Base-by-base conservation (phyloP, 2,329 filamentous ascomycete genomes). In the Fusarium bulbicola region DNA sequence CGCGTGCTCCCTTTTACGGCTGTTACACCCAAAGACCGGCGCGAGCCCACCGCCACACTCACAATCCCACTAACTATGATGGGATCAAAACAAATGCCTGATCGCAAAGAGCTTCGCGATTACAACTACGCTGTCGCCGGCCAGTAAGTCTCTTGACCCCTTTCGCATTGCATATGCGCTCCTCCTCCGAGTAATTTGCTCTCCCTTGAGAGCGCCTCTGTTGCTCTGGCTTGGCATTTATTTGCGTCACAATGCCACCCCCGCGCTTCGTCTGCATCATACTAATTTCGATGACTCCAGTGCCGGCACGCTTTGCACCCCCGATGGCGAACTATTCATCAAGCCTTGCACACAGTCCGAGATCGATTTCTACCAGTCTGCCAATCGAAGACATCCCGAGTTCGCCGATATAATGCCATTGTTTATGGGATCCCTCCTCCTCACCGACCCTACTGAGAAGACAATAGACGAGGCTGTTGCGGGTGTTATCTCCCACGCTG, bases 281-380 rank as follows among this genome's bases (percentile, higher is more conserved):
- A 28, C 76, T 78, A 63, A 76, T 68, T 36, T 62, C 21, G 49
- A 69, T 20, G 68, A 53, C 79, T 70, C 50, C 79, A 98, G 95
- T 84, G 95, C 97, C 75, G 96, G 96, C 73, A 95, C 97, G 52
- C 89, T 97, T 77, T 95, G 92, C 80, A 94, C 97, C 79, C 86
- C 89, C 62, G 91, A 93, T 59, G 96, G 96, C 80, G 90, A 92
- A 72, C 86, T 98, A 39, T 93, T 99, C 80, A 94, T 98, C 80
- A 99, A 99, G 83, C 96, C 96, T 24, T 98, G 95, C 82, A 97
- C 93, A 1, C 84, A 90, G 71, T 87, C 91, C 72, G 96, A 99
- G 84, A 90, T 98, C 77, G 88, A 91, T 49, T 99, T 99, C 82
- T 99, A 99, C 86, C 90, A 97, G 80, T 89, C 90, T 43, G 91